Base-by-base conservation (phyloP, 2,329 filamentous ascomycete species). In the Fusarium anguioides region DNA sequence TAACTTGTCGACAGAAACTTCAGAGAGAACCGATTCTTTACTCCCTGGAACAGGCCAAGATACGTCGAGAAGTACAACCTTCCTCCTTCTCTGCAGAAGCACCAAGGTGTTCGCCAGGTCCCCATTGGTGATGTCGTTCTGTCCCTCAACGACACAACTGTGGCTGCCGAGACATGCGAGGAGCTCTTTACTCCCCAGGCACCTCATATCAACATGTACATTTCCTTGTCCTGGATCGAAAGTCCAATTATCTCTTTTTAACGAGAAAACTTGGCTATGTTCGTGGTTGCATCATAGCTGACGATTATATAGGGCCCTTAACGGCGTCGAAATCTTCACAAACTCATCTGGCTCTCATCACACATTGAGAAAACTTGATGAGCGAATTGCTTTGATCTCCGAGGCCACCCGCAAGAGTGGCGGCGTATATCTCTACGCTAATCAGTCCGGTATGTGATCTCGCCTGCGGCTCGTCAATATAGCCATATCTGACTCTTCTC, bases 251-350 rank as follows among this genome's bases (percentile, higher is more conserved):
- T n/a, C n/a, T n/a, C 27, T 29, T 29, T 20, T 3, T 15, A 15
- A 17, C n/a, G 1, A 8, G 8, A n/a, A n/a, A n/a, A n/a, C n/a
- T n/a, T n/a, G n/a, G n/a, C n/a, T n/a, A n/a, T n/a, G n/a, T 2
- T 14, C 1, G 3, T 20, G 8, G 5, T 11, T 9, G 29, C 0
- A 24, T 21, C 8, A 20, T 52, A 11, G 3, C 26, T 62, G 3
- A 63, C 14, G 5, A 14, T 17, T 4, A 9, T 15, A 5, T 4
- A 64, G 60, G 68, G 56, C 62, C 2, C 37, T 72, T 3, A 84
- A 89, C 70, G 92, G 92, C 6, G 87, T 88, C 8, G 92, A 93
- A 72, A 88, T 93, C 53, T 85, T 92, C 64, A 87, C 87, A 10
- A 95, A 95, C 76, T 87, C 84, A 9, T 64, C 54, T 2, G 63